These are phyloP conservation scores for Tolypocladium tropicale DNA, from an alignment of 2,329 filamentous ascomycete species.

Conservation along the genomic window DNA sequence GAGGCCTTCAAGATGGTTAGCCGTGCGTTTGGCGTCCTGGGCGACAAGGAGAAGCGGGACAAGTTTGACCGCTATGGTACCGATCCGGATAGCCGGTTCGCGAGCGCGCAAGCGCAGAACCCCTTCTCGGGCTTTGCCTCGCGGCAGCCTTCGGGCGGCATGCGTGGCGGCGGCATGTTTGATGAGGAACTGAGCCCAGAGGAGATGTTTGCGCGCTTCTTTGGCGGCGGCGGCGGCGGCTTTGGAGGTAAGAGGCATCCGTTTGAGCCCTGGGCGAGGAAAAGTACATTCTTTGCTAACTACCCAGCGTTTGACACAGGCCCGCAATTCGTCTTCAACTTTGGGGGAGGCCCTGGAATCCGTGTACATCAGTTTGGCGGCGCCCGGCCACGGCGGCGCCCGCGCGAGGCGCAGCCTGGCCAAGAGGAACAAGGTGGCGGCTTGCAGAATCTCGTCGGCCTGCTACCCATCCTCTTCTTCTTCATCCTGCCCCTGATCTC, in stretches of 20 bases:
- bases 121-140: constrained; percentile 55
- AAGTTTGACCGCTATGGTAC: constrained; percentile 84
- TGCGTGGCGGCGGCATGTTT: constrained; percentile 51
- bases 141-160: constrained; percentile 30
- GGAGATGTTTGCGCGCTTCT: constrained; percentile 95
- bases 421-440: constrained; percentile 35
- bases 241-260: constrained; percentile 28
- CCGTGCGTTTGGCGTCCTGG: constrained; percentile 83
- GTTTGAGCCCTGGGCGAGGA: too few species aligned
- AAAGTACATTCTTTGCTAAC: constrained; percentile 10
- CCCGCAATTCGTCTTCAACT: constrained; percentile 89
- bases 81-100: constrained; percentile 84
- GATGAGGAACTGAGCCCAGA: constrained; percentile 92
- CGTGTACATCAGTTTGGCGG: constrained; percentile 95
- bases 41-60: constrained; percentile 77
- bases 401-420: constrained; percentile 50
- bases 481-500: constrained; percentile 79
- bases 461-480: constrained; percentile 81
- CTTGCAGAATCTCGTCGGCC: constrained; percentile 54
- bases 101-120: constrained; percentile 46
- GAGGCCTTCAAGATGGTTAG: constrained; percentile 99
- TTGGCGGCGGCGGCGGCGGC: constrained; percentile 67
- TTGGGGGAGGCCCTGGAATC: constrained; percentile 83
- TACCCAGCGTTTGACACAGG: constrained; percentile 57
- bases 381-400: constrained; percentile 62